phyloP scores from a whole-genome alignment of 2,329 filamentous ascomycete genomes.

The Aspergillus puulaauensis region DNA sequence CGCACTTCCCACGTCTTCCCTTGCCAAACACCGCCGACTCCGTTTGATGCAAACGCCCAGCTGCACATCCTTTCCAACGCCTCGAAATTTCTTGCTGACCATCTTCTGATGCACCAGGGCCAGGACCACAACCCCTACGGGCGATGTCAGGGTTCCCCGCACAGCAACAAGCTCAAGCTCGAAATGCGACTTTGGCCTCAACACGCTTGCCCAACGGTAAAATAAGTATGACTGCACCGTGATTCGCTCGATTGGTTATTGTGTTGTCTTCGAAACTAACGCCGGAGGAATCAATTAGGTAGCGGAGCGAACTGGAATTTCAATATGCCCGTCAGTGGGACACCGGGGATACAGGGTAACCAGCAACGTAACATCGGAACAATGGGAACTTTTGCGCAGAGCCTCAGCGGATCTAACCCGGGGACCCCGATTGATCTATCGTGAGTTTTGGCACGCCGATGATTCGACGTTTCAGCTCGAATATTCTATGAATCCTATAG shows the following conservation, averaged over 20 bases:
- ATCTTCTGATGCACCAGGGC: constrained; percentile 35
- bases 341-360: constrained; percentile 50
- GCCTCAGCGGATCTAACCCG: constrained; percentile 54
- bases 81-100: constrained; percentile 14
- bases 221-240: constrained; percentile 44
- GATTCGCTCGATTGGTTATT: not conserved
- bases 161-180: constrained; percentile 50
- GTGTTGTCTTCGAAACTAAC: constrained; percentile 23
- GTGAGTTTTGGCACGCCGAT: constrained; percentile 43
- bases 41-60: constrained; percentile 5
- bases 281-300: constrained; percentile 35
- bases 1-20: constrained; percentile 7
- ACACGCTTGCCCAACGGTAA: constrained; percentile 55
- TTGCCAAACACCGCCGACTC: constrained; percentile 1
- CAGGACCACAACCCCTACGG: constrained; percentile 52
- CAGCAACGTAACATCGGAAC: constrained; percentile 53
- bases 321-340: constrained; percentile 53
- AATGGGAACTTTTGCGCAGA: constrained; percentile 58
- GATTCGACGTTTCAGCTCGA: not conserved
- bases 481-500: not conserved
- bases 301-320: constrained; percentile 59
- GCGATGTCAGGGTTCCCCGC: constrained; percentile 55
- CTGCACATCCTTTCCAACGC: not conserved
- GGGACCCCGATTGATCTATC: constrained; percentile 56
- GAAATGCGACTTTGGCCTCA: constrained; percentile 48